Base-by-base conservation (phyloP, 2,329 filamentous ascomycete species). In the Epichloe sp. region DNA sequence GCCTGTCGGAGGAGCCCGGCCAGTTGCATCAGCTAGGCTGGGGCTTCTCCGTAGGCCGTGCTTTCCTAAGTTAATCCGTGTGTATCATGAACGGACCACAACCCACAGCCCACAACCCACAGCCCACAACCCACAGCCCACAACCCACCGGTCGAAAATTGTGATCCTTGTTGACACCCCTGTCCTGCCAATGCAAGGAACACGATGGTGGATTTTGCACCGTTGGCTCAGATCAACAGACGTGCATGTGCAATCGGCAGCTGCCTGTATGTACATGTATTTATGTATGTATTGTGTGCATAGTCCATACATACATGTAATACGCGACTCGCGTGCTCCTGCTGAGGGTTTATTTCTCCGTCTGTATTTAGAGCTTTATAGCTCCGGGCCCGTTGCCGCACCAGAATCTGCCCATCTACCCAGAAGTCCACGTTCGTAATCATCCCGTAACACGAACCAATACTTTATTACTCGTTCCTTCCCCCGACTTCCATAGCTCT, bases 131-230 rank as follows among this genome's bases (percentile, higher is more conserved):
- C 3, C 19, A 19, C 19, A 19, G 19, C 19, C 19, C 19, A 31
- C 8, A 31, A 11, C 31, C 3, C 10, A 31, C 31, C 31, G 31
- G 31, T 31, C 31, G 31, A 10, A 31, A 31, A 11, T 4, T 31
- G 3, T 31, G 31, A 3, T 31, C 31, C 31, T 31, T 31, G 31
- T 31, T 4, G 31, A 31, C 31, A 31, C 31, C 31, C 31, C 31
- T 31, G 31, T 31, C 31, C 49, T 2, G 35, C 37, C 44, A 38
- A 52, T 52, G 50, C 50, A 52, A 52, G 50, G 51, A 52, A 51
- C 37, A 41, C 49, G 42, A 21, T 26, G 26, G 37, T 31, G 6
- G 19, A 23, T 14, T 19, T 35, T 34, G 21, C 35, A 38, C 12
- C 36, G 35, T 23, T n/a, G 23, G 40, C 26, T 14, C 14, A 26